Percentiles rank a stretch among this genome's conserved stretches.
phyloP scores from a whole-genome alignment of 176 grass and related monocot genomes.

The Zizania latifolia region DNA sequence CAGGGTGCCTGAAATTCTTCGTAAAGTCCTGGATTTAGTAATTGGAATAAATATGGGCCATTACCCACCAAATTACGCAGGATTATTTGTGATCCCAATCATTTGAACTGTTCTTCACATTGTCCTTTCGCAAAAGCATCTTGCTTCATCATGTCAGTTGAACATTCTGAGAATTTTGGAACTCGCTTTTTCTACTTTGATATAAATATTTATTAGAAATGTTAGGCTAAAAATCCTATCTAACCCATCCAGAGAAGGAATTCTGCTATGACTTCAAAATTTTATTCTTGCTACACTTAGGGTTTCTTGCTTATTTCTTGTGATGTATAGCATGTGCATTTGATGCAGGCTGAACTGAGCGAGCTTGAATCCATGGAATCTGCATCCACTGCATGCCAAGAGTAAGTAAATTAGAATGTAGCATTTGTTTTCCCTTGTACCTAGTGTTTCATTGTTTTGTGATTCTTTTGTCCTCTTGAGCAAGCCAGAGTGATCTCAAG shows the following conservation, averaged over 20 bases:
- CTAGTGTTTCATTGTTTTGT: neutral
- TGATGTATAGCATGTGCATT: conserved; percentile 12
- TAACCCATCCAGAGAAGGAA: neutral
- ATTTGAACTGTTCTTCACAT: neutral
- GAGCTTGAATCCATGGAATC: conserved; percentile 78
- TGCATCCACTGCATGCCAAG: conserved; percentile 72
- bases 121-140: neutral
- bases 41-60: neutral
- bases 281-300: neutral
- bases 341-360: conserved; percentile 63
- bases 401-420: conserved; percentile 54
- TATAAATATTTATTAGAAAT: neutral
- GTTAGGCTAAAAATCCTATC: neutral
- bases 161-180: neutral
- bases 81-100: neutral
- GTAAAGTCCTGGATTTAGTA: neutral
- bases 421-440: neutral
- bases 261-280: neutral
- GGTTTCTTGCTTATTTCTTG: neutral
- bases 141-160: neutral
- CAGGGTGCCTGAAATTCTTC: neutral
- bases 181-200: neutral
- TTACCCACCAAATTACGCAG: neutral
- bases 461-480: conserved; percentile 7
- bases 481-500: conserved; percentile 59